Evolutionary conservation across 2,329 filamentous ascomycete species (phyloP).

Genomic region (Dryadomyces sulphureus): DNA sequence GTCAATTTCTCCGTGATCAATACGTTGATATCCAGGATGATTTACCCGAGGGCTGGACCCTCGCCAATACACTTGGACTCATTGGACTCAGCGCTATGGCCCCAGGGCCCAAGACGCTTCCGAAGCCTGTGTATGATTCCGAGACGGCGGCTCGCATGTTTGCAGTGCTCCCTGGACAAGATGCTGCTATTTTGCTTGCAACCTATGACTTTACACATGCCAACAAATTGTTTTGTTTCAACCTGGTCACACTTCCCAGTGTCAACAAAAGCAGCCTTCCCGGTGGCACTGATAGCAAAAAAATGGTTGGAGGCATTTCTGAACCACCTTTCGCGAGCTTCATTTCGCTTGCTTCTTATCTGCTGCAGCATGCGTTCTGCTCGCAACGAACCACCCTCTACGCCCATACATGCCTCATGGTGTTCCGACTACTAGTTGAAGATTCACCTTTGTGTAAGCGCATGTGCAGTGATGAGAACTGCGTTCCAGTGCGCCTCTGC

Average conservation of each 20-base stretch:
- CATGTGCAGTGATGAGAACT: conserved; percentile 48
- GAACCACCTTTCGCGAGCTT: conserved; percentile 69
- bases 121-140: conserved; percentile 47
- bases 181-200: conserved; percentile 67
- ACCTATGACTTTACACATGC: conserved; percentile 89
- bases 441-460: conserved; percentile 70
- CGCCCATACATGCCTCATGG: conserved; percentile 70
- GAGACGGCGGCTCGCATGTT: conserved; percentile 78
- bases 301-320: neutral
- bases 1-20: conserved; percentile 49
- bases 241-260: conserved; percentile 48
- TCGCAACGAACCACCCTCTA: conserved; percentile 68
- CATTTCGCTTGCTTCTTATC: conserved; percentile 79
- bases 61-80: conserved; percentile 67
- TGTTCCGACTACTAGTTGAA: conserved; percentile 74
- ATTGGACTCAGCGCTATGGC: conserved; percentile 54
- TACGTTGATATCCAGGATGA: conserved; percentile 86
- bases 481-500: conserved; percentile 64
- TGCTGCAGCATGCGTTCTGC: conserved; percentile 84
- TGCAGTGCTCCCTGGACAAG: conserved; percentile 59
- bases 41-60: conserved; percentile 74
- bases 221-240: conserved; percentile 90
- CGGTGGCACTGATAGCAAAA: neutral
- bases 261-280: neutral
- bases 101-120: conserved; percentile 46